Conservation (phyloP, 2,329 filamentous ascomycete species). For the Penicillium sclerotigenum region DNA sequence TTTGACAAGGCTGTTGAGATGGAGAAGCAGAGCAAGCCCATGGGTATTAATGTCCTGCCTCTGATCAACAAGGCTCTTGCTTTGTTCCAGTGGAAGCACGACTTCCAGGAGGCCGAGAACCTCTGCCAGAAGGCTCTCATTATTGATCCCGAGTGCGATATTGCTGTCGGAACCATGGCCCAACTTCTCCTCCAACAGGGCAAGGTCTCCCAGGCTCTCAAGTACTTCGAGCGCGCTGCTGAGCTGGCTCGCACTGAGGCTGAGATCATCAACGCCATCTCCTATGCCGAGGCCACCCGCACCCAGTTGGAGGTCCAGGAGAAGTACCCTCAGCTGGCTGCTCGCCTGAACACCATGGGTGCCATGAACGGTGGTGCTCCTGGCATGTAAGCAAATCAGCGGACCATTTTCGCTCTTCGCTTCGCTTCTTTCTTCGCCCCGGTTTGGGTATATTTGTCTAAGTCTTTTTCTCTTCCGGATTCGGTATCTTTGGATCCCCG, state of each 20-base stretch:
- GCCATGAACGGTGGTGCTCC: constrained; percentile 37
- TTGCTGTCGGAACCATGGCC: constrained; percentile 97
- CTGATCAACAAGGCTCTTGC: constrained; percentile 98
- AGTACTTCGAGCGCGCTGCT: constrained; percentile 94
- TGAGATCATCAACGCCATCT: constrained; percentile 93
- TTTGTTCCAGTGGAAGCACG: constrained; percentile 97
- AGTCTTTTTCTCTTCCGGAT: constrained; percentile 15
- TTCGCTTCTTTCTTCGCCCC: constrained; percentile 16
- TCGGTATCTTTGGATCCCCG: constrained; percentile 16
- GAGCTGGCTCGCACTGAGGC: constrained; percentile 91
- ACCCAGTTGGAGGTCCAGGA: constrained; percentile 92
- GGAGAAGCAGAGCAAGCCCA: constrained; percentile 90
- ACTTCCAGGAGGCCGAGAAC: constrained; percentile 91
- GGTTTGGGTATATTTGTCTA: constrained; percentile 15
- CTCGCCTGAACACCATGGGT: constrained; percentile 63
- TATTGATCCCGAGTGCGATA: constrained; percentile 97
- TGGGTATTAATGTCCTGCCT: constrained; percentile 95
- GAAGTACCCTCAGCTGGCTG: constrained; percentile 77
- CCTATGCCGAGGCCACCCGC: constrained; percentile 92
- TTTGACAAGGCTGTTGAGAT: constrained; percentile 98
- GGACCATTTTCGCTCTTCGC: constrained; percentile 11
- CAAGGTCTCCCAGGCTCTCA: constrained; percentile 90
- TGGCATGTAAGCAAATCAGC: constrained; percentile 27
- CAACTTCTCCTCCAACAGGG: constrained; percentile 96
- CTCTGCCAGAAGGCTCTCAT: constrained; percentile 96